Base-by-base conservation (phyloP, 2,329 filamentous ascomycete species). In the Alternaria ventricosa region DNA sequence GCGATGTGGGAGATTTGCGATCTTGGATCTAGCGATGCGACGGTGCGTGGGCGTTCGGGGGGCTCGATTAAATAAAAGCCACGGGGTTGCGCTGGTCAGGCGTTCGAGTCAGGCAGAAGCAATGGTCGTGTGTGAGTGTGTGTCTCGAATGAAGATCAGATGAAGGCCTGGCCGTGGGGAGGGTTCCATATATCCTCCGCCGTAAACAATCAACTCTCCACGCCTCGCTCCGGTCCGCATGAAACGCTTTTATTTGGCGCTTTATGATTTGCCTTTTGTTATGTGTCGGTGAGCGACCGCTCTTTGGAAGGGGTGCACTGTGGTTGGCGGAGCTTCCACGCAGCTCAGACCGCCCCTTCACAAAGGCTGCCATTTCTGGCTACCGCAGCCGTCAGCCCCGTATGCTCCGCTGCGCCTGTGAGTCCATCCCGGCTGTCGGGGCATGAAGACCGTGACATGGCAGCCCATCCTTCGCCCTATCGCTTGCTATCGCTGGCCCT, bases 61-160 rank as follows among this genome's bases (percentile, higher is more conserved):
- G 54, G 51, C 25, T 58, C 27, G 59, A 43, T 54, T 64, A 64
- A 65, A 69, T 65, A 65, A 65, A 25, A 44, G 58, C 22, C 63
- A 28, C 45, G 46, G 63, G 62, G 22, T 22, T 20, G 25, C 12
- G 10, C 36, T 20, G 66, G 72, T 76, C 74, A 78, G 76, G 72
- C 72, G 75, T 72, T 64, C 64, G 73, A 73, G 73, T 76, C 76
- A 79, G 75, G 73, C 75, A 76, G 73, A 75, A 76, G 75, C 71
- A 73, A 74, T 63, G 65, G 68, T 60, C 23, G 50, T 55, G 49
- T 43, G 65, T 71, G 74, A 72, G 45, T 65, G 50, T 46, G 66
- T 71, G 76, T 76, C 75, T 75, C 69, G 71, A 74, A 71, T 64
- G 67, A 56, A 70, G 69, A 75, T 77, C 75, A 78, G 64, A 68